Evolutionary conservation across 164 flowering plant genomes (phyloP).

Genomic region (Aristolochia contorta): DNA sequence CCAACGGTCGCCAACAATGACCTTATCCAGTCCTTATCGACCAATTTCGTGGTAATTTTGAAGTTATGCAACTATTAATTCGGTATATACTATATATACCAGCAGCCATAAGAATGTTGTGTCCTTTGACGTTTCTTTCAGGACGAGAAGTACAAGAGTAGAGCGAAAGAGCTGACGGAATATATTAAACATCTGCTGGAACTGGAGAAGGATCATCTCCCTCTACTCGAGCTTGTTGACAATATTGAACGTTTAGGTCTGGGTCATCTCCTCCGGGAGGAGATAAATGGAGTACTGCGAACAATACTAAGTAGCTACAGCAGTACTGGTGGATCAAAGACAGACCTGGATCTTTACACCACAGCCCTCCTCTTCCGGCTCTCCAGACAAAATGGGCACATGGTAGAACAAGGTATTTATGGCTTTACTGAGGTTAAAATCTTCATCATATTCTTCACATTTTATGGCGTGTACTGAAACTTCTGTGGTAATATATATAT

Average conservation of each 20-base stretch:
- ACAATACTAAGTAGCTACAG: background rate
- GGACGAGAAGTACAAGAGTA: no score
- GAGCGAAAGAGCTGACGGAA: no score
- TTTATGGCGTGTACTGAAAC: no score
- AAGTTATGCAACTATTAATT: no score
- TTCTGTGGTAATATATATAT: background rate
- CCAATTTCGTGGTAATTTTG: no score
- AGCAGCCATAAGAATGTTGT: no score
- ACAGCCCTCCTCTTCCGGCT: conserved; percentile 18
- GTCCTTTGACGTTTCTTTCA: no score
- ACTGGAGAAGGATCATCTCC: background rate
- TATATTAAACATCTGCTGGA: no score
- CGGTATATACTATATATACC: no score
- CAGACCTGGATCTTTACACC: conserved; percentile 8
- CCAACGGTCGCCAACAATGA: no score
- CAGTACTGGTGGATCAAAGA: background rate
- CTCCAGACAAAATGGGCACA: conserved; percentile 17
- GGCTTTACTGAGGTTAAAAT: no score
- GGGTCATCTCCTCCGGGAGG: conserved; percentile 12
- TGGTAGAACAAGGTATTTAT: conserved; percentile 13
- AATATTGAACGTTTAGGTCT: conserved; percentile 18
- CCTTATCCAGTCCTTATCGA: no score
- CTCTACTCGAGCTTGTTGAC: conserved; percentile 16
- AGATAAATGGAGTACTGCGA: conserved; percentile 7
- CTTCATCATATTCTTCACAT: background rate